Evolutionary conservation across 2,329 filamentous ascomycete genomes (phyloP), one percentile per base, ranked within the genome.

Genomic region (Penicillium verrucosum): DNA sequence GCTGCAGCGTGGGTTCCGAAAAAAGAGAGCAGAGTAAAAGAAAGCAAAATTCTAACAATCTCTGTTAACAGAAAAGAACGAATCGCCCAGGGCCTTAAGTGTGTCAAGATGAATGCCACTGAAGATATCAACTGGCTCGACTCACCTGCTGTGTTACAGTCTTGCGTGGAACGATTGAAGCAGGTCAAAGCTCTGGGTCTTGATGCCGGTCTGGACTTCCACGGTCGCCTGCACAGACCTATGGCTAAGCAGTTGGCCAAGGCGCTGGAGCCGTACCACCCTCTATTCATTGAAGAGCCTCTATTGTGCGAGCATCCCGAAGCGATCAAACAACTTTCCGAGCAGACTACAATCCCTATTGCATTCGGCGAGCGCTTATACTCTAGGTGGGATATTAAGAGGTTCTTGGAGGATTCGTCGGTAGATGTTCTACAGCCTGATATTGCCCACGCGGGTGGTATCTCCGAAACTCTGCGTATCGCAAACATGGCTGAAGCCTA

Each of bases 91-190:
- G 75, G 75, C 3, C 66, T 77, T 40, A 72, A 71, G 56, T 71
- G 67, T n/a, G 58, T 92, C 51, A 92, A 92, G 69, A 92, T 92
- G 89, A 92, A 92, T 68, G 89, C 82, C 2, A 92, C 89, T 0
- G 87, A 88, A 67, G 89, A 91, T 59, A 73, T 91, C 0, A 86
- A 84, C 61, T 92, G 88, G 88, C 82, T 92, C 0, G 89, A 92
- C 70, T 88, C 87, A 0, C 89, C 89, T 0, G 77, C 80, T 0
- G 79, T 80, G 0, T 78, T 92, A 0, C 79, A 88, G 44, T 77
- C 81, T 5, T 85, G 83, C 40, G 84, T 91, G 3, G 83, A 88
- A 52, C 80, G 89, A 2, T 75, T 92, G 14, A 85, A 86, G 62
- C 78, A 81, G 0, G 89, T 92, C 6, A 90, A 88, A 68, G 78